These are phyloP conservation scores for Colletotrichum lindemuthianum DNA, from an alignment of 2,329 filamentous ascomycete genomes.

Conservation along the genomic window DNA sequence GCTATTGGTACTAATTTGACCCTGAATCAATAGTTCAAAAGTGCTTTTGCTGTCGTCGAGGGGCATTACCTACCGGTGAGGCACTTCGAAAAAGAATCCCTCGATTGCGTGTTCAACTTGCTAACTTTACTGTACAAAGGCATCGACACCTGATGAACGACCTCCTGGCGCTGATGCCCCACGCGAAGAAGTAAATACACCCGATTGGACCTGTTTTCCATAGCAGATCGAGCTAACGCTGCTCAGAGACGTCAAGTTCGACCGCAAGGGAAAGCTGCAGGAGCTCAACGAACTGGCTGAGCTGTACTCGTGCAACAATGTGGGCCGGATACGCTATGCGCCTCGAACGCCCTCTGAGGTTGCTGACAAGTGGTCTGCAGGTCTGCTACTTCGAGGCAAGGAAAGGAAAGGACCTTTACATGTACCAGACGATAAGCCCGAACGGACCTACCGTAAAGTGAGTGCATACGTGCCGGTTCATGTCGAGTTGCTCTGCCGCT, in stretches of 20 bases:
- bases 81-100: neutral
- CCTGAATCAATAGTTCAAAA: too few relatives aligned
- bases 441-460: constrained; percentile 51
- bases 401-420: constrained; percentile 93
- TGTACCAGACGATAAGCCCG: constrained; percentile 76
- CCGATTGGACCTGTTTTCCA: neutral
- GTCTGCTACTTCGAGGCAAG: constrained; percentile 85
- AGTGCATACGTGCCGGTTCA: neutral
- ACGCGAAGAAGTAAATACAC: constrained; percentile 75
- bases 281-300: constrained; percentile 79
- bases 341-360: neutral
- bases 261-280: constrained; percentile 90
- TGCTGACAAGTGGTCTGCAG: neutral
- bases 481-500: too few relatives aligned
- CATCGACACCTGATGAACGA: constrained; percentile 95
- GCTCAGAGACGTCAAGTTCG: constrained; percentile 80
- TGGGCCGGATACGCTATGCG: constrained; percentile 45
- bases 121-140: constrained; percentile 55
- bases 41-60: constrained; percentile 69
- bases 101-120: neutral
- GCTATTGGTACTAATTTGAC: too few relatives aligned
- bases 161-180: constrained; percentile 86
- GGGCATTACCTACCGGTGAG: constrained; percentile 87
- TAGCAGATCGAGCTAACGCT: neutral
- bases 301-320: constrained; percentile 88